phyloP scores from a whole-genome alignment of 495 filamentous ascomycete species.

The Neurospora africana region DNA sequence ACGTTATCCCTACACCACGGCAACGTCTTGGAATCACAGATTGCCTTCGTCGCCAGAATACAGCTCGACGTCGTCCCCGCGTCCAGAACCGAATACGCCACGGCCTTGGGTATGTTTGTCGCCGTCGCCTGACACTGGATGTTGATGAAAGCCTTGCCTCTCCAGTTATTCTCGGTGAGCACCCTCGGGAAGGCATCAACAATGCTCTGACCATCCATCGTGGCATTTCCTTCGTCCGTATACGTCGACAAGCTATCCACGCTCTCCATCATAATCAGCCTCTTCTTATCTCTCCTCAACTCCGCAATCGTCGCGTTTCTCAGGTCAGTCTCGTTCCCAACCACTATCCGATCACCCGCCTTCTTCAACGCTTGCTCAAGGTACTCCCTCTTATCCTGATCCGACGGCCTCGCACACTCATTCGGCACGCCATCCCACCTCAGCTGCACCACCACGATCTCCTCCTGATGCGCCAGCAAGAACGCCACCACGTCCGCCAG shows the following conservation, averaged over 20 bases:
- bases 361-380: conserved; percentile 26
- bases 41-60: conserved; percentile 39
- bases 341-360: conserved; percentile 20
- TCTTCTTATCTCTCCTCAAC: conserved; percentile 30
- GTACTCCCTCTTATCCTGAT: conserved; percentile 31
- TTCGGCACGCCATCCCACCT: conserved; percentile 43
- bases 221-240: conserved; percentile 42
- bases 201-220: conserved; percentile 36
- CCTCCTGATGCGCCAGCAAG: conserved; percentile 30
- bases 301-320: conserved; percentile 24
- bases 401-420: conserved; percentile 33
- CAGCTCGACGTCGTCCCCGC: conserved; percentile 33
- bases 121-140: conserved; percentile 47
- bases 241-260: conserved; percentile 40
- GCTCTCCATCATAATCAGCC: conserved; percentile 37
- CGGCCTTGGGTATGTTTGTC: conserved; percentile 37
- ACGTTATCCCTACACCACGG: conserved; percentile 37
- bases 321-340: conserved; percentile 29
- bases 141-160: conserved; percentile 33
- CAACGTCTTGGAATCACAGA: conserved; percentile 41
- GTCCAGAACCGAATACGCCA: conserved; percentile 35
- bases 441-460: conserved; percentile 43
- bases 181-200: conserved; percentile 29
- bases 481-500: conserved; percentile 35
- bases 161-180: conserved; percentile 27